Conservation (phyloP, 495 filamentous ascomycete genomes). For the Parmelia sp. region DNA sequence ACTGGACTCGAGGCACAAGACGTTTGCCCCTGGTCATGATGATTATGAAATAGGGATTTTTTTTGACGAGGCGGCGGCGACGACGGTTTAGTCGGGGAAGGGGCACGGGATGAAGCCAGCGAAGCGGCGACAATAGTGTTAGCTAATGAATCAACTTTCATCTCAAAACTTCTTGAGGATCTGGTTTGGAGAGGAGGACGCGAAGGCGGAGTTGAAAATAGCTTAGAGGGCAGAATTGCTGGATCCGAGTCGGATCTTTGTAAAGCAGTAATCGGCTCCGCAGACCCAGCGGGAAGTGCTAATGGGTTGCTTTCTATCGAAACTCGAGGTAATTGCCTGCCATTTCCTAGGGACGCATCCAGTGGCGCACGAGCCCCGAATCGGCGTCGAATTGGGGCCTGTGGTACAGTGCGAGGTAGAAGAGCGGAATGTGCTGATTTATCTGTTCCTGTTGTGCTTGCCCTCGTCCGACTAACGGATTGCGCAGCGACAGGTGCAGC, state of each 20-base stretch:
- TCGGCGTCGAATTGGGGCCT: conserved; percentile 18
- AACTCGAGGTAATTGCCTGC: background rate
- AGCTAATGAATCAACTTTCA: conserved; percentile 44
- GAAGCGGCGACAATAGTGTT: conserved; percentile 84
- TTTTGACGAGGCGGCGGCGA: conserved; percentile 44
- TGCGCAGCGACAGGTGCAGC: conserved; percentile 12
- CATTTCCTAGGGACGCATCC: background rate
- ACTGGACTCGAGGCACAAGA: conserved; percentile 51
- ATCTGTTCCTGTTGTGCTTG: background rate
- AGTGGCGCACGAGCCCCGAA: background rate
- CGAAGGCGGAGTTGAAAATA: background rate
- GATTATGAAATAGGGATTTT: conserved; percentile 39
- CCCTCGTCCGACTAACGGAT: conserved; percentile 7
- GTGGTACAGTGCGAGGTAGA: conserved; percentile 8
- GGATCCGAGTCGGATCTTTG: background rate
- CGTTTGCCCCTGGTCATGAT: conserved; percentile 31
- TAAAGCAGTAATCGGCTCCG: background rate
- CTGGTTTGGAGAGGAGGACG: conserved; percentile 8
- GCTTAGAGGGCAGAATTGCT: background rate
- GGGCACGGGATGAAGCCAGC: conserved; percentile 63
- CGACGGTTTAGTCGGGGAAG: conserved; percentile 44
- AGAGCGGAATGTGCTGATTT: background rate
- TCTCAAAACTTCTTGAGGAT: conserved; percentile 6
- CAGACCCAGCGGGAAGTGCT: background rate
- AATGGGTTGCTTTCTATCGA: background rate